Evolutionary conservation across 768 basidiomycete genomes (phyloP).

Genomic region (Imleria badia): DNA sequence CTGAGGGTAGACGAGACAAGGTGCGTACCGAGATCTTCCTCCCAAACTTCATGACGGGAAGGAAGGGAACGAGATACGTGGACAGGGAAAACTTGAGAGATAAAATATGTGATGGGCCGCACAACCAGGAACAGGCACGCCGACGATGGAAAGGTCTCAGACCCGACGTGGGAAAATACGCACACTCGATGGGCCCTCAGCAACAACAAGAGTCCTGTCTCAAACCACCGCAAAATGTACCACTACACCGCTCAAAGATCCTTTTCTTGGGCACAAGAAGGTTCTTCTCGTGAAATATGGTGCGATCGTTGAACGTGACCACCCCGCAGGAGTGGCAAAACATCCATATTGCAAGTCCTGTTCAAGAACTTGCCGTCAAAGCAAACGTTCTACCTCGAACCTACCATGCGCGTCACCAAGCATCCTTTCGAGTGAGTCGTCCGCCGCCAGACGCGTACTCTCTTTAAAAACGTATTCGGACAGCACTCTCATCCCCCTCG

Average conservation of each 20-base stretch:
- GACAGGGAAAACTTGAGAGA: background rate
- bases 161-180: background rate
- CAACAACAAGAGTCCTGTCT: slow-evolving; percentile 12
- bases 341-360: slow-evolving; percentile 88
- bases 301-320: background rate
- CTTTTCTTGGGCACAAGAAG: slow-evolving; percentile 72
- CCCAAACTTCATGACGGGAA: slow-evolving; percentile 71
- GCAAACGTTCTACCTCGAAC: slow-evolving; percentile 88
- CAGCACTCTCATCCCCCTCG: slow-evolving; percentile 89
- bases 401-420: slow-evolving; percentile 75
- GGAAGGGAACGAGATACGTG: background rate
- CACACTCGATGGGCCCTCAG: background rate
- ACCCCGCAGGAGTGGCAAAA: slow-evolving; percentile 77
- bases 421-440: slow-evolving; percentile 75
- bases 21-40: slow-evolving; percentile 65
- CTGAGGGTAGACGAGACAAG: background rate
- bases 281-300: slow-evolving; percentile 30
- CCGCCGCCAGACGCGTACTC: background rate
- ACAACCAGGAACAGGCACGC: no score
- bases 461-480: background rate
- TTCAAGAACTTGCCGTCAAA: slow-evolving; percentile 82
- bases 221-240: slow-evolving; percentile 15
- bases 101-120: background rate
- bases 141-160: background rate
- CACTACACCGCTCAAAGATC: slow-evolving; percentile 55